These are phyloP conservation scores for Dipteronia dyeriana DNA, from an alignment of 345 rosid species.

Conservation along the genomic window DNA sequence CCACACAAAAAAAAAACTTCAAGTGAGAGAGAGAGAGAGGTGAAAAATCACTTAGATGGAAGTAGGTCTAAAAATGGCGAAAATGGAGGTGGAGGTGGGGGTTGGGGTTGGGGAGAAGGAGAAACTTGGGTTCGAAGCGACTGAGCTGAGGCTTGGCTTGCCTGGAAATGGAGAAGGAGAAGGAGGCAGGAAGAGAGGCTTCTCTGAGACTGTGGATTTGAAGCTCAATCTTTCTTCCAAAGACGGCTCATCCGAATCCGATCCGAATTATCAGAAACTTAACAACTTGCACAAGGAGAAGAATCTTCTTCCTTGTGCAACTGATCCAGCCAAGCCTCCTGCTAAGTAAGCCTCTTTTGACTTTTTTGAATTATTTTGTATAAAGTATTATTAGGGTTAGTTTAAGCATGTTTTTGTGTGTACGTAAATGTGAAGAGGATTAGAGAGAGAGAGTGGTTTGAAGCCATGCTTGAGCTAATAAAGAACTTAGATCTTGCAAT, in stretches of 20 bases:
- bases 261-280: constrained; percentile 18
- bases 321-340: constrained; percentile 75
- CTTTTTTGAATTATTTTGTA: background rate
- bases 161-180: constrained; percentile 53
- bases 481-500: constrained; percentile 9
- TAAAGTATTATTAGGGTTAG: background rate
- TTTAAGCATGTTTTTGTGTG: background rate
- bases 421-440: background rate
- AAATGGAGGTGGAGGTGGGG: constrained; percentile 17
- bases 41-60: constrained; percentile 20
- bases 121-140: constrained; percentile 59
- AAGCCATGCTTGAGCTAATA: background rate
- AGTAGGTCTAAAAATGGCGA: constrained; percentile 28
- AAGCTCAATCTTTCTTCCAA: constrained; percentile 69
- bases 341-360: constrained; percentile 53
- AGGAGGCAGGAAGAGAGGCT: constrained; percentile 65
- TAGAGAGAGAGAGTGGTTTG: background rate
- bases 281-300: constrained; percentile 26
- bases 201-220: constrained; percentile 71
- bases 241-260: constrained; percentile 8
- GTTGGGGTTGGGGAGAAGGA: constrained; percentile 22
- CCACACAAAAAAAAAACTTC: no score
- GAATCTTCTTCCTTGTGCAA: constrained; percentile 35
- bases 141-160: constrained; percentile 82
- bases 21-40: constrained; percentile 17